These are phyloP conservation scores for Thamnidium elegans DNA, from an alignment of 192 early-diverging fungal genomes.

Conservation along the genomic window DNA sequence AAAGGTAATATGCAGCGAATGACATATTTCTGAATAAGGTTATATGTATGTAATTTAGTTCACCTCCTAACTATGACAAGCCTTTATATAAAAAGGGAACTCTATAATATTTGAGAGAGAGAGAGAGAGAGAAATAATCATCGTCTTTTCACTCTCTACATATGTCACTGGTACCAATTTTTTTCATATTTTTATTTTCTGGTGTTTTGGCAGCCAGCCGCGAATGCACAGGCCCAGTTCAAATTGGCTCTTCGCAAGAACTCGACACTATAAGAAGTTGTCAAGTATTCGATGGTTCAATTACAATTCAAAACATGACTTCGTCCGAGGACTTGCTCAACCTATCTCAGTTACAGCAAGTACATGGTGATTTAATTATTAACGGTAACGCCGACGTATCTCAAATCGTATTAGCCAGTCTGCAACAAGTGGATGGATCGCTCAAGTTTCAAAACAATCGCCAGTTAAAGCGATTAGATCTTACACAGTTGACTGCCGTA, in stretches of 20 bases:
- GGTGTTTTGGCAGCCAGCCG: too few species aligned
- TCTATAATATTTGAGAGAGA: too few species aligned
- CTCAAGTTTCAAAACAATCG: constrained; percentile 17
- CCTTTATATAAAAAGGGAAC: too few species aligned
- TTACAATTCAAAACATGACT: constrained; percentile 10
- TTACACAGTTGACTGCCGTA: constrained; percentile 21
- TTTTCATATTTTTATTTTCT: too few species aligned
- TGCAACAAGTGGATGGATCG: constrained; percentile 19
- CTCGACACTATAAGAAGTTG: background rate
- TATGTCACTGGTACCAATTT: too few species aligned
- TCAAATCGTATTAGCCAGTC: constrained; percentile 15
- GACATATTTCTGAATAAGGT: too few species aligned
- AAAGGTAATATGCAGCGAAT: too few species aligned
- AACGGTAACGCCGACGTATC: constrained; percentile 12
- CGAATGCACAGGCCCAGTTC: background rate
- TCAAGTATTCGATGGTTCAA: constrained; percentile 10
- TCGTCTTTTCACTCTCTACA: too few species aligned
- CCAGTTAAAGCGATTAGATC: constrained; percentile 10
- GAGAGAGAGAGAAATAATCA: too few species aligned
- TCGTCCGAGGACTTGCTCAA: background rate
- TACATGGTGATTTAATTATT: constrained; percentile 19
- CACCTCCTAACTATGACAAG: too few species aligned
- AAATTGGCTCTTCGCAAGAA: background rate
- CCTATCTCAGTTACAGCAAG: constrained; percentile 15
- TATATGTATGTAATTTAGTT: too few species aligned